Percentiles rank a stretch among this genome's conserved stretches.
These are phyloP conservation scores for Phialocephala subalpina DNA, from an alignment of 2,329 filamentous ascomycete genomes.

Conservation along the genomic window DNA sequence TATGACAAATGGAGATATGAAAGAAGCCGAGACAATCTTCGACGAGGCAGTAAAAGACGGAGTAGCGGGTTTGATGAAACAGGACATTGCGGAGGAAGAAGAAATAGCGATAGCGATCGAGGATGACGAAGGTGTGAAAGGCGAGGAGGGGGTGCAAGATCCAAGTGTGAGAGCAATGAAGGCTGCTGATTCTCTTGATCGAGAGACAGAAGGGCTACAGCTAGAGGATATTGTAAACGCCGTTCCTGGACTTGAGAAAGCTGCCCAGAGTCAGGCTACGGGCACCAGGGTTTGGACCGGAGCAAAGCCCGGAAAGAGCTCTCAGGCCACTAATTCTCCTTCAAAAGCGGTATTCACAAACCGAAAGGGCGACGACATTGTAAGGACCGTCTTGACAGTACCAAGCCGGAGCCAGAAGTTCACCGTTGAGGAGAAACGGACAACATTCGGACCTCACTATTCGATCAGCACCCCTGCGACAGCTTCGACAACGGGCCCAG, in stretches of 20 bases:
- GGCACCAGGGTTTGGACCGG: background rate
- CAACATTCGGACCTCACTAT: constrained; percentile 18
- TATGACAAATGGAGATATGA: constrained; percentile 56
- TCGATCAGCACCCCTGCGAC: background rate
- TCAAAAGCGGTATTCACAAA: constrained; percentile 3
- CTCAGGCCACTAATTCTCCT: background rate
- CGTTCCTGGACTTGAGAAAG: background rate
- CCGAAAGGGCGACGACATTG: constrained; percentile 27
- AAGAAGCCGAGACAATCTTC: constrained; percentile 60
- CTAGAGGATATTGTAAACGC: background rate
- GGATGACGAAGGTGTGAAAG: constrained; percentile 32
- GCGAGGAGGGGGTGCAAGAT: constrained; percentile 45
- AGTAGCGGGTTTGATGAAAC: constrained; percentile 48
- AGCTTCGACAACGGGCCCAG: background rate
- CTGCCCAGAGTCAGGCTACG: background rate
- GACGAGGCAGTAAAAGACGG: constrained; percentile 59
- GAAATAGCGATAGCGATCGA: constrained; percentile 9
- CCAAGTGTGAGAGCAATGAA: constrained; percentile 63
- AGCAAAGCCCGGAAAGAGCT: background rate
- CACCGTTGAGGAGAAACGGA: constrained; percentile 11
- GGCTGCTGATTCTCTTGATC: constrained; percentile 65
- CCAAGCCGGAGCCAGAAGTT: constrained; percentile 19
- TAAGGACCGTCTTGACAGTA: constrained; percentile 33
- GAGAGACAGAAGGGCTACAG: constrained; percentile 55
- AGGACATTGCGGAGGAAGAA: constrained; percentile 22